phyloP scores from a whole-genome alignment of 2,329 filamentous ascomycete species.

The Sporothrix euskadiensis region DNA sequence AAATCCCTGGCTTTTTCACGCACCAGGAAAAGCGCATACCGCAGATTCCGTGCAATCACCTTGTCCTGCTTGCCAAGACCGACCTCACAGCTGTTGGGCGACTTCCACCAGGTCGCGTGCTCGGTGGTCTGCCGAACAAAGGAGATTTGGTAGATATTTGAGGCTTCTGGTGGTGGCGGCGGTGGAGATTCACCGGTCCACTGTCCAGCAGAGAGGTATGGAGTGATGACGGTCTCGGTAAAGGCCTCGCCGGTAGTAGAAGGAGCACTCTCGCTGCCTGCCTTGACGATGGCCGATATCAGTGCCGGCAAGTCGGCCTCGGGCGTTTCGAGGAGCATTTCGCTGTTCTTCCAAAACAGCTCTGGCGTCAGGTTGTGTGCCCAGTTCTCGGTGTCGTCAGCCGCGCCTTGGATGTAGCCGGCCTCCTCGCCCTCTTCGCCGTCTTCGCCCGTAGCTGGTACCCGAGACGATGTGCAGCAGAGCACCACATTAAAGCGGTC shows the following conservation, averaged over 20 bases:
- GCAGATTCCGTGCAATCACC: constrained; percentile 78
- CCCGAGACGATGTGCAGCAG: constrained; percentile 81
- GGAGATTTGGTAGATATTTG: constrained; percentile 40
- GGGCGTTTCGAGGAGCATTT: constrained; percentile 58
- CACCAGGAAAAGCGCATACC: constrained; percentile 66
- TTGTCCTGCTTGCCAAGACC: constrained; percentile 68
- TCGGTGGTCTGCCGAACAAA: constrained; percentile 48
- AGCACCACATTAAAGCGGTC: constrained; percentile 69
- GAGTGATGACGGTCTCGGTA: constrained; percentile 27
- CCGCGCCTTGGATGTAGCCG: constrained; percentile 93
- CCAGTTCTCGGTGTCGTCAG: constrained; percentile 95
- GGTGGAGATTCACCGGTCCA: constrained; percentile 14
- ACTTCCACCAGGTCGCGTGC: constrained; percentile 46
- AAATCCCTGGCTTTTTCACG: constrained; percentile 54
- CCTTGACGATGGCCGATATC: constrained; percentile 49
- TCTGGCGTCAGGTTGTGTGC: constrained; percentile 73
- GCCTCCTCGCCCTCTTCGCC: constrained; percentile 79
- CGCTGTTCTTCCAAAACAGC: constrained; percentile 74
- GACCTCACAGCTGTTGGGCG: constrained; percentile 52
- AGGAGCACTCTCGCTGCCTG: constrained; percentile 37
- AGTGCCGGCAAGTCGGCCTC: constrained; percentile 64
- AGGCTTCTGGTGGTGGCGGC: background rate
- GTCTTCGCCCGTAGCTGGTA: constrained; percentile 61
- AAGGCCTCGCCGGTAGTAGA: constrained; percentile 28
- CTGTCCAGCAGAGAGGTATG: constrained; percentile 36